Percentiles rank a stretch among this genome's conserved stretches.
phyloP scores from a whole-genome alignment of 2,329 filamentous ascomycete species.

The Clarireedia homoeocarpa region DNA sequence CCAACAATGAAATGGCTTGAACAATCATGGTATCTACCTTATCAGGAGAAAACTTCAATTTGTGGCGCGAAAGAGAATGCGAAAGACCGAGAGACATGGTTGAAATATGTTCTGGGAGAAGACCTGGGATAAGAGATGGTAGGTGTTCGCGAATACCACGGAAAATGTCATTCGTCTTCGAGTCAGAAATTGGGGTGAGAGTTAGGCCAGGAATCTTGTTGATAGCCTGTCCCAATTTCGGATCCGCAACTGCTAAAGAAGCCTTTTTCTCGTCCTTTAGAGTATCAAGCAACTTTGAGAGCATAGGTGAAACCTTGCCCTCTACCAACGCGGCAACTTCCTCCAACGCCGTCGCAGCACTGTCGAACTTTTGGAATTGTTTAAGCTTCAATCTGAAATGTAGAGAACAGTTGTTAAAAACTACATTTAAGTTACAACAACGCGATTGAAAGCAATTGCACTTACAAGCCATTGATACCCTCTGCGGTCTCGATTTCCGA shows the following conservation, averaged over 20 bases:
- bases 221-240: slow-evolving; percentile 86
- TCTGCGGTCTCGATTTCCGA: slow-evolving; percentile 72
- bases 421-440: slow-evolving; percentile 1
- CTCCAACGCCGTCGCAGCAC: slow-evolving; percentile 79
- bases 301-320: slow-evolving; percentile 86
- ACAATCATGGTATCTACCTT: slow-evolving; percentile 99
- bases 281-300: slow-evolving; percentile 73
- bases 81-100: slow-evolving; percentile 95
- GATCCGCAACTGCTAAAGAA: slow-evolving; percentile 86
- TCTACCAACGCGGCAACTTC: slow-evolving; percentile 85
- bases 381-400: slow-evolving; percentile 75
- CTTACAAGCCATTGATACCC: slow-evolving; percentile 78
- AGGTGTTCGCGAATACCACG: slow-evolving; percentile 90
- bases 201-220: slow-evolving; percentile 84
- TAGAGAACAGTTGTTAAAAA: slow-evolving; percentile 15
- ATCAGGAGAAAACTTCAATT: slow-evolving; percentile 96
- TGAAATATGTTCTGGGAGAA: slow-evolving; percentile 76
- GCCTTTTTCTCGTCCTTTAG: slow-evolving; percentile 98
- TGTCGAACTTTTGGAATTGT: slow-evolving; percentile 96
- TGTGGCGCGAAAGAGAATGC: slow-evolving; percentile 93
- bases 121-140: slow-evolving; percentile 80
- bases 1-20: slow-evolving; percentile 86
- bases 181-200: slow-evolving; percentile 76
- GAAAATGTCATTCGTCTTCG: slow-evolving; percentile 79
- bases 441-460: slow-evolving; percentile 25